phyloP scores from a whole-genome alignment of 176 grass and related monocot species.

The Stipa capillata region DNA sequence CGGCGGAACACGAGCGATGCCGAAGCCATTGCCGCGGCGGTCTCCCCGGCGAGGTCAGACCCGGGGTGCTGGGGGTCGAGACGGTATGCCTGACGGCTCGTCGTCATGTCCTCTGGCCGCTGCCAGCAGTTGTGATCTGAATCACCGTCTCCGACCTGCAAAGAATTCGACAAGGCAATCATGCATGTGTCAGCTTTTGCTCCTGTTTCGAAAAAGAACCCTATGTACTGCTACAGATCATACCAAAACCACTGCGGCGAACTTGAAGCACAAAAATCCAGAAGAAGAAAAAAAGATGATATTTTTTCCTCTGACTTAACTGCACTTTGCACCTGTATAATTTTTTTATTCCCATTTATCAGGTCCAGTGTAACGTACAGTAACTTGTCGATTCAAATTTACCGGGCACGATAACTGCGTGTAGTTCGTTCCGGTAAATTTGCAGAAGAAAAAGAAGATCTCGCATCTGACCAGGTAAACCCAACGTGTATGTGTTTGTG shows the following conservation, averaged over 20 bases:
- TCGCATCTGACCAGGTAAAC: constrained; percentile 7
- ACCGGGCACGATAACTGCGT: background rate
- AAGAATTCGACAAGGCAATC: background rate
- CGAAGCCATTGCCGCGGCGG: constrained; percentile 78
- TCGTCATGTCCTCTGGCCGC: constrained; percentile 97
- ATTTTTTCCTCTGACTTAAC: background rate
- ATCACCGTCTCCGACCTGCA: constrained; percentile 79
- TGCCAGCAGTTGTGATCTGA: constrained; percentile 87
- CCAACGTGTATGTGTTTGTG: background rate
- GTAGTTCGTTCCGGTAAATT: background rate
- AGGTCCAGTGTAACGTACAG: background rate
- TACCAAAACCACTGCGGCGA: background rate
- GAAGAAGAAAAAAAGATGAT: background rate
- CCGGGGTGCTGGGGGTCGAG: constrained; percentile 65
- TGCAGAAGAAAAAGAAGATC: background rate
- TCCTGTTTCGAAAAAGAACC: no score
- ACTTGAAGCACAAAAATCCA: no score
- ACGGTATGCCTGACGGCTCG: constrained; percentile 70
- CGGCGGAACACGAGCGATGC: constrained; percentile 62
- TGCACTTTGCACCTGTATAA: no score
- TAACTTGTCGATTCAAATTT: background rate
- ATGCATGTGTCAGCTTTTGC: background rate
- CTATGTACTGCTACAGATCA: background rate
- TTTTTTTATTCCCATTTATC: background rate
- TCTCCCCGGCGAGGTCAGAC: constrained; percentile 82